Evolutionary conservation across 768 basidiomycete genomes (phyloP).

Genomic region (Serendipita vermifera): DNA sequence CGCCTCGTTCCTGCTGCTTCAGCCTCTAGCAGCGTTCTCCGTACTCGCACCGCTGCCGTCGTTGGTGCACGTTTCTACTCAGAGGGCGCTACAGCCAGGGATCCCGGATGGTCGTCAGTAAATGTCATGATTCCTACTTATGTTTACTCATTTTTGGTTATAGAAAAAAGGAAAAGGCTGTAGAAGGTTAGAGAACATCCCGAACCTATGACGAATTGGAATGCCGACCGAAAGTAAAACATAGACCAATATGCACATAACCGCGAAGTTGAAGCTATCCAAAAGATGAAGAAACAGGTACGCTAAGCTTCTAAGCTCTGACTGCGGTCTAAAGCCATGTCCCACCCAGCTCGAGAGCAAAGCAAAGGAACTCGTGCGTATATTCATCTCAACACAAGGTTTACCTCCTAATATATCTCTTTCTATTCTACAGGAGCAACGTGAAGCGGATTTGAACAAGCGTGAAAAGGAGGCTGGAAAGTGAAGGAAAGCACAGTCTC

Average conservation of each 20-base stretch:
- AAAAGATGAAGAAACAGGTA: constrained; percentile 48
- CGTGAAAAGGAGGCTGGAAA: background rate
- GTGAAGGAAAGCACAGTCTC: too few species aligned
- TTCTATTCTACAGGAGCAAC: background rate
- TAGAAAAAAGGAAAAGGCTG: constrained; percentile 63
- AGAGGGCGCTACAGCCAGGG: background rate
- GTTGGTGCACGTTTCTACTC: constrained; percentile 3
- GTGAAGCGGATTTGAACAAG: background rate
- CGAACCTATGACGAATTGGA: too few species aligned
- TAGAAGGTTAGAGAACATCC: constrained; percentile 50
- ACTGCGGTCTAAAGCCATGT: background rate
- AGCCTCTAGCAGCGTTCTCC: background rate
- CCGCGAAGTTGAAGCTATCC: constrained; percentile 44
- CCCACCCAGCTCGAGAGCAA: background rate
- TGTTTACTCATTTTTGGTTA: constrained; percentile 8
- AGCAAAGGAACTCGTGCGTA: background rate
- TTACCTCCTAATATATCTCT: background rate
- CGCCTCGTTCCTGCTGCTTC: background rate
- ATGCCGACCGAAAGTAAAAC: too few species aligned
- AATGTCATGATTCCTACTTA: background rate
- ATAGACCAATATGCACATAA: constrained; percentile 51
- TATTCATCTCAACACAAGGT: background rate
- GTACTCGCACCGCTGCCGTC: background rate
- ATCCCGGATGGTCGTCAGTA: constrained; percentile 7
- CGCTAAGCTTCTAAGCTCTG: constrained; percentile 13